Percentiles rank a stretch among this genome's conserved stretches.
Conservation (phyloP, 306 rosid species). For the Ochetophila trinervis region DNA sequence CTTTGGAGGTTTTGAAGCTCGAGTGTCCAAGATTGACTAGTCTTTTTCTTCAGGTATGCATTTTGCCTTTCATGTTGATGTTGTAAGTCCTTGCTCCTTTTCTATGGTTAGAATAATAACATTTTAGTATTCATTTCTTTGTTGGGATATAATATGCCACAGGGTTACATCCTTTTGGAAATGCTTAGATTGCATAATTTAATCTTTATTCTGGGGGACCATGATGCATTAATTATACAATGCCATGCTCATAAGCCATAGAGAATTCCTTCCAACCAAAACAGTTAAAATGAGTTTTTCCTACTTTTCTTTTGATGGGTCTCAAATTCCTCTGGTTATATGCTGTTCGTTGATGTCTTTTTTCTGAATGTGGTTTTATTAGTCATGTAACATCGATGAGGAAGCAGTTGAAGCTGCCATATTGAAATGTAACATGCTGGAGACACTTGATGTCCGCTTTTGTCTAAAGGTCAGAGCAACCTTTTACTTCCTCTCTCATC, state of each 20-base stretch:
- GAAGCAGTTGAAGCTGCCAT: slow-evolving; percentile 82
- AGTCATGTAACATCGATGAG: slow-evolving; percentile 89
- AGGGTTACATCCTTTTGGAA: neutral
- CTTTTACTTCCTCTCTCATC: neutral
- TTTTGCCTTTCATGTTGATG: neutral
- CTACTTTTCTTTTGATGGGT: neutral
- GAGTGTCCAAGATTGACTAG: slow-evolving; percentile 82
- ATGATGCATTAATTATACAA: no score
- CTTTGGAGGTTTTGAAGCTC: slow-evolving; percentile 82
- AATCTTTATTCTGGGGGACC: neutral
- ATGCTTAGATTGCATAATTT: neutral
- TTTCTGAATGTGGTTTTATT: slow-evolving; percentile 16
- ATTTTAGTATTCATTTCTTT: neutral
- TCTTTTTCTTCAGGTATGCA: slow-evolving; percentile 82
- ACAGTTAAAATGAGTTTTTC: no score
- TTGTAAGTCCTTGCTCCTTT: neutral
- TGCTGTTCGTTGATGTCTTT: neutral
- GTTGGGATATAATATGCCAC: neutral
- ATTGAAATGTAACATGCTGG: slow-evolving; percentile 79
- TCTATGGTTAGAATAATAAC: neutral
- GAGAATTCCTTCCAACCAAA: no score
- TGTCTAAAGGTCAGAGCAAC: slow-evolving; percentile 74
- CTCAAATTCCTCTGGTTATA: neutral
- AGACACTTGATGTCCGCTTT: slow-evolving; percentile 94
- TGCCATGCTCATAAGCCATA: no score